Base-by-base conservation (phyloP, 202 grass and related monocot genomes). In the Eragrostis tef region DNA sequence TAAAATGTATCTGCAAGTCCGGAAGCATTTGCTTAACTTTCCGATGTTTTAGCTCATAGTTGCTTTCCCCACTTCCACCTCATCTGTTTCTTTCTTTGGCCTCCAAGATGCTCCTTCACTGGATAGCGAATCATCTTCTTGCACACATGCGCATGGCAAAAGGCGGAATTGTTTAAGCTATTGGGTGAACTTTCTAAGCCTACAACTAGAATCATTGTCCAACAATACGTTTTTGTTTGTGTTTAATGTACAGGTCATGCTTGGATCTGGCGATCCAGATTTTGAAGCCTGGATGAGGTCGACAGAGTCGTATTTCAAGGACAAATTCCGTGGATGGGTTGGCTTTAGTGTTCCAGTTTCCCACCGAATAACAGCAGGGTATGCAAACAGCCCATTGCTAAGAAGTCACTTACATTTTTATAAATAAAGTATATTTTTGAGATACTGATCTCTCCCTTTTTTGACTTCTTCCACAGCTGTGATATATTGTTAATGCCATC, bases 401-500 rank as follows among this genome's bases (percentile, higher is more conserved):
- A 79, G 51, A 80, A 67, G 34, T 54, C 36, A 50, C 26, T 77
- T 71, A 2, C 15, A 19, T 74, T 22, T 29, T 50, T 82, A 25
- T 63, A 13, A 27, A 22, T 57, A 34, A 16, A 60, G 11, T 50
- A 50, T 39, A 71, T 49, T 60, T 70, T 65, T 76, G 12, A 56
- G 19, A 56, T 82, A 12, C 53, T 82, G 45, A 88, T 39, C 1
- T 63, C 19, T 67, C 14, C 43, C 7, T 42, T 65, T 39, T 59
- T 77, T 83, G 25, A 5, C 58, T 61, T 61, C 19, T 61, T 61
- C 58, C 80, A 58, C 90, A 98, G 96, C 21, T 98, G 96, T 77
- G 96, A 98, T 70, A 95, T 98, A 86, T 80, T 98, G 64, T 81
- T 98, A 81, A 98, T 98, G 96, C 90, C 96, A 25, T 98, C 92